Base-by-base conservation (phyloP, 495 filamentous ascomycete species). In the Aspergillus nidulans region DNA sequence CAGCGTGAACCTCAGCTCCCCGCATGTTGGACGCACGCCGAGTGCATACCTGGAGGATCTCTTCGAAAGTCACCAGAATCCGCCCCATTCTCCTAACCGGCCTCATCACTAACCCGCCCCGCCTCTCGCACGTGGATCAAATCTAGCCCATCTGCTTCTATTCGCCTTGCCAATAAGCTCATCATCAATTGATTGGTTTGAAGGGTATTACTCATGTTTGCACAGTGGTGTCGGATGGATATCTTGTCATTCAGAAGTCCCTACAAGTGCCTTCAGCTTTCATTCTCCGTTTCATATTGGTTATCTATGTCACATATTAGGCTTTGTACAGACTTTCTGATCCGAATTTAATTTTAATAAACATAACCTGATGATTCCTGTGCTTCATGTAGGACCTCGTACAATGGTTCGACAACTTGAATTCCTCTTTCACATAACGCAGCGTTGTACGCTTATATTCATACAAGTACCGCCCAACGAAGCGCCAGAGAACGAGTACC, bases 11-110 rank as follows among this genome's bases (percentile, higher is more conserved):
- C 68, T 90, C 44, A 82, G 76, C 59, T 73, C 81, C 20, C 81
- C 85, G n/a, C 78, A 80, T 19, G 83, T 84, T 41, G 84, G 83
- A 34, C 77, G 94, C 38, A 90, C 91, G 24, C 94, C 94, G 10
- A 96, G 91, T 69, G 89, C 92, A 39, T 96, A 92, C 65, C 70
- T 98, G 39, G 92, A 98, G 54, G 94, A 97, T 74, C 63, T 98
- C 53, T 88, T 98, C 65, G 91, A 92, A 64, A 84, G 75, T 55
- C 84, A 86, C 18, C 36, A 39, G 15, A 39, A 39, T 63, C 48
- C 63, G 21, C 70, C 71, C 4, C 57, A 55, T 13, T 71, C 72
- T 25, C 57, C 57, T 26, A 42, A 53, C 36, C 21, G 60, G 16
- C 30, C 30, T 34, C 44, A 39, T 23, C 52, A 36, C 26, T 58